Evolutionary conservation across 805 yeast genomes (phyloP), one percentile per base, ranked within the genome.

Genomic region (Candida krabiensis): DNA sequence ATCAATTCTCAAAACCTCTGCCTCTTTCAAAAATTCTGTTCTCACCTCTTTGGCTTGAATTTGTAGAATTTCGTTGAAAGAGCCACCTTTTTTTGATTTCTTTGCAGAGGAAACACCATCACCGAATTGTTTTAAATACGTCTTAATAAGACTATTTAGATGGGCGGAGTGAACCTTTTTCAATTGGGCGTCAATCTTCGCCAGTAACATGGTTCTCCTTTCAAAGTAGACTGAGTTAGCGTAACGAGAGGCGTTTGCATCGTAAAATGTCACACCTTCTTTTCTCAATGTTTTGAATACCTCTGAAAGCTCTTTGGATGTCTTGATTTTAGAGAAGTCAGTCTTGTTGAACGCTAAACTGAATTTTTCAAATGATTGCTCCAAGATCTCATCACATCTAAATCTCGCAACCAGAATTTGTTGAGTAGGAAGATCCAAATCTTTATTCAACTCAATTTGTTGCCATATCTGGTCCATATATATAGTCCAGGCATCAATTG

Each of bases 401-500:
- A 88, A 91, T 52, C 93, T 78, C 6, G 99, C 96, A 17, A 93
- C 98, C 43, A 93, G 70, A 22, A 87, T 86, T 61, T 93, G 99
- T 58, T 93, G 99, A 2, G 98, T 90, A 19, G 99, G 99, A 48
- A 93, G 71, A 64, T 93, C 99, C 46, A 93, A 75, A 59, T 93
- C 99, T 63, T 88, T 90, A 65, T 93, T 93, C 44, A 75, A 72
- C 60, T 88, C 96, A 53, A 93, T 93, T 62, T 88, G 96, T 35
- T 86, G 82, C 99, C 99, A 93, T 49, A 96, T 82, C 55, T 82
- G 85, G 38, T 80, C 83, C 1, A 96, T 89, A 53, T 93, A 93
- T 60, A 89, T 64, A 4, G 91, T 75, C 98, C 99, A 93, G 17
- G 97, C 98, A 63, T 93, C 99, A 37, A 91, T 71, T 9, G 99